Percentiles rank a stretch among this genome's conserved stretches.
These are phyloP conservation scores for Lentinula aciculospora DNA, from an alignment of 768 basidiomycete species.

Conservation along the genomic window DNA sequence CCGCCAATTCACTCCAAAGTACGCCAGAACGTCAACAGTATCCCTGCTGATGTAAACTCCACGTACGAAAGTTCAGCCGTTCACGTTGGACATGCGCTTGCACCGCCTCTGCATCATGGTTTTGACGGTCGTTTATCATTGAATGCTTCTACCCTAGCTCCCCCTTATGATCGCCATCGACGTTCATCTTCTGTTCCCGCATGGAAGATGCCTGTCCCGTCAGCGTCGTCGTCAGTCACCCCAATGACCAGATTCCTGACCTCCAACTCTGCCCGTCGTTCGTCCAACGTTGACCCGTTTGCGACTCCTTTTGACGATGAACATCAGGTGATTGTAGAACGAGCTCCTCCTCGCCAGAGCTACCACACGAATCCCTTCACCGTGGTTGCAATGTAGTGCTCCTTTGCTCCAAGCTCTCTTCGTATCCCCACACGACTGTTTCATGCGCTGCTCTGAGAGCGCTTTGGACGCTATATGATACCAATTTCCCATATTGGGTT, in stretches of 20 bases:
- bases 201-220: constrained; percentile 14
- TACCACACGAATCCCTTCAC: constrained; percentile 45
- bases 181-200: constrained; percentile 17
- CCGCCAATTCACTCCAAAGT: constrained; percentile 24
- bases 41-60: constrained; percentile 29
- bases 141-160: constrained; percentile 7
- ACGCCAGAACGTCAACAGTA: constrained; percentile 24
- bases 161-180: constrained; percentile 15
- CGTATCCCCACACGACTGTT: neutral
- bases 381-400: constrained; percentile 16
- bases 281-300: constrained; percentile 49
- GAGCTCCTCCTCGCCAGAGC: constrained; percentile 34
- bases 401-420: neutral
- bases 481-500: neutral
- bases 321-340: constrained; percentile 27
- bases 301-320: constrained; percentile 80
- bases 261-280: constrained; percentile 34
- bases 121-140: constrained; percentile 16
- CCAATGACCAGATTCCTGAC: constrained; percentile 43
- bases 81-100: constrained; percentile 15
- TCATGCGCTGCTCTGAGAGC: neutral
- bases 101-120: constrained; percentile 38
- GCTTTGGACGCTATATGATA: neutral
- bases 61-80: constrained; percentile 18
- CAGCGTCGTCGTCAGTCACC: constrained; percentile 15